Evolutionary conservation across 2,329 filamentous ascomycete species (phyloP), one percentile per base, ranked within the genome.

Genomic region (Aspergillus caelatus): DNA sequence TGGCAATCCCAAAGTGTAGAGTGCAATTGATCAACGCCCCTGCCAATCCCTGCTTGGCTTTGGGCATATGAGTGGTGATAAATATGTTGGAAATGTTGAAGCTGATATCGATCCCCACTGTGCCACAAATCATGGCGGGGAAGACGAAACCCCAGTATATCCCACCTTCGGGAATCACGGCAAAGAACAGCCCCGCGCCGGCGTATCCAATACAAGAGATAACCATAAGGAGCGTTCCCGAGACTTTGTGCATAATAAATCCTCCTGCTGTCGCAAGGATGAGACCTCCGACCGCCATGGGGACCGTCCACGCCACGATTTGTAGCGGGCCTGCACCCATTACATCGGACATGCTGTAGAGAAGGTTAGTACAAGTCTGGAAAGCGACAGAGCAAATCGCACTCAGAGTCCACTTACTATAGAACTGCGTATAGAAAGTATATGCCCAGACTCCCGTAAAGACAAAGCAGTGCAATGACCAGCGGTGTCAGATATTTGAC

Each of bases 61-160:
- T 81, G 0, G 91, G 89, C 66, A 93, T 81, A 16, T 85, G 86
- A 0, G 90, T 93, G 0, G 90, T 93, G 74, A 93, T 90, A 77
- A 91, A 94, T 63, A 94, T 85, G 70, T 91, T 93, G 21, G 88
- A 86, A 1, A 93, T 85, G 71, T 90, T 92, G 78, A 89, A 93
- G 8, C 87, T 88, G 60, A 93, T 87, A 71, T 94, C 91, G 63
- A 93, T 88, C 21, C 89, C 90, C 39, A 93, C 81, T 0, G 91
- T 94, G 14, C 84, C 85, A 66, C 88, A 86, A 4, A 85, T 77
- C 80, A 83, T 84, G 1, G 78, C 64, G 46, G 91, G 89, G 71
- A 94, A 92, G 26, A 92, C 83, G 71, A 86, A 93, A 0, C 88
- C 85, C 91, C 91, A 94, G 81, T 91, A 90, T 52, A 80, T 84